phyloP scores from a whole-genome alignment of 2,329 filamentous ascomycete genomes.

The Epichloe festucae region DNA sequence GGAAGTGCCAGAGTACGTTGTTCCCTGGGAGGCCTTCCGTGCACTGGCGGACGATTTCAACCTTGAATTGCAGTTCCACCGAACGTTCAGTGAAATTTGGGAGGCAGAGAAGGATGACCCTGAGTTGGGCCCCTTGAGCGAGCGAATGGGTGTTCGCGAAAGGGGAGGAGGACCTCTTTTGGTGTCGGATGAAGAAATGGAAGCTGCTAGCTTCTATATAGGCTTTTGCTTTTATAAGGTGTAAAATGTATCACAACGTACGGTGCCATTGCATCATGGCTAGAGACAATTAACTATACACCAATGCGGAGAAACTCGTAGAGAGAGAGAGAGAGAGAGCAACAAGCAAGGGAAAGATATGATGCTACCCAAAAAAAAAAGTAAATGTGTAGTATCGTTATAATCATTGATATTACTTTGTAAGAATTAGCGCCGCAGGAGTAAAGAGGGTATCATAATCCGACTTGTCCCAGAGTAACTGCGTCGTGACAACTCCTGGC shows the following conservation, averaged over 20 bases:
- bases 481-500: conserved; percentile 11
- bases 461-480: conserved; percentile 4
- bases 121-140: conserved; percentile 69
- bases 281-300: no score
- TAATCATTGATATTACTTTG: conserved; percentile 10
- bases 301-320: neutral
- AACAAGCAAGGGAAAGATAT: neutral
- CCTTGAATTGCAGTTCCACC: conserved; percentile 86
- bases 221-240: conserved; percentile 98
- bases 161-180: conserved; percentile 52
- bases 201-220: conserved; percentile 83
- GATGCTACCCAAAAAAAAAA: neutral
- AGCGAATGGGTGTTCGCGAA: conserved; percentile 88
- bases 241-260: conserved; percentile 22
- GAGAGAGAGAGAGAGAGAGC: neutral
- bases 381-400: conserved; percentile 3
- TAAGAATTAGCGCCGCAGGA: neutral
- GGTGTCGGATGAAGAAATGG: conserved; percentile 78
- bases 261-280: no score
- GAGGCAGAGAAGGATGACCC: conserved; percentile 77
- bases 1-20: conserved; percentile 91
- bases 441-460: conserved; percentile 21
- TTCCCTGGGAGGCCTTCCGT: conserved; percentile 96
- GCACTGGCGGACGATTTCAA: conserved; percentile 94
- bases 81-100: conserved; percentile 84